Base-by-base conservation (phyloP, 805 yeast species). In the Starmerella riodocensis region DNA sequence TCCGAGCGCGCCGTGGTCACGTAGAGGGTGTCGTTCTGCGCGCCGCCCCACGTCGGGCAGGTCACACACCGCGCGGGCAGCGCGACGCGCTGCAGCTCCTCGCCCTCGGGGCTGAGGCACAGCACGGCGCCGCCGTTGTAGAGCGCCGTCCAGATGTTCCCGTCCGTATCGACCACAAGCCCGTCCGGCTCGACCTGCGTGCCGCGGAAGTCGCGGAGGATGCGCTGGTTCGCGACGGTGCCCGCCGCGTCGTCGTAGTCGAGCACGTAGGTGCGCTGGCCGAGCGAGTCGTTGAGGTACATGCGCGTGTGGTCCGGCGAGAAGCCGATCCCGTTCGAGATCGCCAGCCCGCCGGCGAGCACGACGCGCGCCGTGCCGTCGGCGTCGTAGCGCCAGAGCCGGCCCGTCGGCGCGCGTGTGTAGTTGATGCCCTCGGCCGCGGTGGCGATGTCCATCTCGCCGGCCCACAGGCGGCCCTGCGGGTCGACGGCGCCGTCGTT, bases 401-500 rank as follows among this genome's bases (percentile, higher is more conserved):
- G 44, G 8, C 62, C 64, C 12, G 45, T 23, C 2, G 61, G 60
- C n/a, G 28, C 37, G 14, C 53, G 49, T 14, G 47, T 37, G 38
- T 45, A 48, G 4, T 52, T 53, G 5, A 53, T 51, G 9, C 62
- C 62, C 16, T 35, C 39, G 6, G 52, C 39, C 19, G 55, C 44
- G 12, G 54, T 54, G 24, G 40, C 38, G 31, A 47, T 48, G 36
- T 59, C 63, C 26, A 58, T 52, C 45, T 59, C 64, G 13, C 59
- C 60, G 20, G 71, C 74, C 74, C 74, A 81, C 38, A 84, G 68
- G 48, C 76, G 67, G 2, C 94, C 93, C 53, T 71, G 63, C 6
- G 82, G 78, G 42, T 81, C 85, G 33, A 81, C 70, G 32, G 74
- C 73, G 0, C 94, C 94, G 54, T 84, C 95, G 54, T 84, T 84